Base-by-base conservation (phyloP, 2,329 filamentous ascomycete species). In the Zalaria obscura region DNA sequence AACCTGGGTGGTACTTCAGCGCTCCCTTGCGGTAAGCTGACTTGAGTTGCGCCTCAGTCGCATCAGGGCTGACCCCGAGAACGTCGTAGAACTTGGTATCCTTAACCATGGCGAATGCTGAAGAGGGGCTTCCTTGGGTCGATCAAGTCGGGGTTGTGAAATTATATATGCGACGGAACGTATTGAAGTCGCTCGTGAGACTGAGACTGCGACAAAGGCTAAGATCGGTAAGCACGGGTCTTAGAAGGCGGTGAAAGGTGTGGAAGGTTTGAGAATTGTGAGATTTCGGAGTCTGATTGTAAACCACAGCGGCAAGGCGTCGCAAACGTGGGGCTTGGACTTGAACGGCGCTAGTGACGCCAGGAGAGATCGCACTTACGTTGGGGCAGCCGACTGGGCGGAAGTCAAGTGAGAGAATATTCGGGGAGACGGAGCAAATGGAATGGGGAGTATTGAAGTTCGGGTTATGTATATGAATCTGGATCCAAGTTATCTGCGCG, bases 1-100 rank as follows among this genome's bases (percentile, higher is more conserved):
- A 74, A 85, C 81, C 82, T 59, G 85, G 85, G 58, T 93, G 85
- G 62, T 80, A 82, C 66, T 89, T 91, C 47, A 91, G 67, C 29
- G 85, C 85, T 52, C 78, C 77, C 51, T 80, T 78, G 64, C 85
- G 87, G 74, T 91, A 93, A 53, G 80, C 87, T 57, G 88, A 87
- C 71, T 91, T 95, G 50, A 98, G 69, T 65, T 95, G 83, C 52
- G 80, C 70, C 55, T 96, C 89, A 45, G 81, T 81, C 50, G 83
- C 84, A 55, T 75, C 78, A 50, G 85, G 80, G 54, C 82, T 57
- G 78, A 87, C 83, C 62, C 83, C 83, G 39, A 91, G 75, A 47
- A 74, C 66, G 47, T 89, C 83, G 68, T 91, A 91, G 59, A 76
- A 73, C 62, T 84, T 84, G 32, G 77, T 83, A 55, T 87, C 83